phyloP scores from a whole-genome alignment of 495 filamentous ascomycete species.

The Jackrogersella minutella region DNA sequence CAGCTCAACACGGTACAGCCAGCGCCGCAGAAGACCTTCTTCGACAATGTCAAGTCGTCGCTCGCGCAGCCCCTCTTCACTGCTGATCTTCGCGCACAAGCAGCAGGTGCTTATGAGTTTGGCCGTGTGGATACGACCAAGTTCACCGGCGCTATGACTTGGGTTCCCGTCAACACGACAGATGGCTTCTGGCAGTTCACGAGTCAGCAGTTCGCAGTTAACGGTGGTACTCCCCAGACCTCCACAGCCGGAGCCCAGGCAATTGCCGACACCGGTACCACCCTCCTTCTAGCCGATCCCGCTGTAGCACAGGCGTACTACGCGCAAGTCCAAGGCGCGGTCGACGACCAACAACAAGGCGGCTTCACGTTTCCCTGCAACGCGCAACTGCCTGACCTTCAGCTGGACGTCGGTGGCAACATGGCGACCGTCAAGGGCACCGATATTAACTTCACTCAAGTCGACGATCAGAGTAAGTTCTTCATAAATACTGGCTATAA shows the following conservation, averaged over 20 bases:
- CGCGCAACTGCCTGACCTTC: conserved; percentile 67
- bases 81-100: conserved; percentile 68
- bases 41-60: conserved; percentile 72
- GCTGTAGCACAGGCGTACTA: conserved; percentile 70
- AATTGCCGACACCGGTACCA: conserved; percentile 78
- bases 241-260: conserved; percentile 56
- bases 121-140: conserved; percentile 72
- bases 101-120: conserved; percentile 77
- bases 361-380: conserved; percentile 67
- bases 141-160: conserved; percentile 70
- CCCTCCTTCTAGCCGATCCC: conserved; percentile 73
- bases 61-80: conserved; percentile 78
- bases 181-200: conserved; percentile 81
- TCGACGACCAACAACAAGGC: conserved; percentile 55
- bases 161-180: conserved; percentile 67
- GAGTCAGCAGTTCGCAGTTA: conserved; percentile 65
- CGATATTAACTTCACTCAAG: conserved; percentile 70
- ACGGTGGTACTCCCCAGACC: conserved; percentile 48
- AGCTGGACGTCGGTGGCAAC: conserved; percentile 68
- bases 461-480: conserved; percentile 57
- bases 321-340: conserved; percentile 63
- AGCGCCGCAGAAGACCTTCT: conserved; percentile 76
- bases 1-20: conserved; percentile 77
- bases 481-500: not conserved
- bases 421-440: conserved; percentile 71